Percentiles rank a stretch among this genome's conserved stretches.
phyloP scores from a whole-genome alignment of 2,329 filamentous ascomycete species.

The Colletotrichum tanaceti region DNA sequence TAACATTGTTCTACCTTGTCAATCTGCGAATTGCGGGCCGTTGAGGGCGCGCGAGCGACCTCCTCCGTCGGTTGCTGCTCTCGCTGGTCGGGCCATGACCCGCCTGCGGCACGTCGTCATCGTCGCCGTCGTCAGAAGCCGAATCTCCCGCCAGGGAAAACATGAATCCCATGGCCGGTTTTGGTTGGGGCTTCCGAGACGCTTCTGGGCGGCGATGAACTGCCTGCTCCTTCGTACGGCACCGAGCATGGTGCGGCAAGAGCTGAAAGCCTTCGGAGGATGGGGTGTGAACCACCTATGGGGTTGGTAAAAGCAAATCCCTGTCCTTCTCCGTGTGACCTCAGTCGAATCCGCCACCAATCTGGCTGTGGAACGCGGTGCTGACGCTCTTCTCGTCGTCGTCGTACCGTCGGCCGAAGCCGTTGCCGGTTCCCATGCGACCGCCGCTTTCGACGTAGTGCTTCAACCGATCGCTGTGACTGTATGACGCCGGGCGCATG shows the following conservation, averaged over 20 bases:
- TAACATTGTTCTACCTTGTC: conserved; percentile 33
- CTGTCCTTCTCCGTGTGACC: conserved; percentile 39
- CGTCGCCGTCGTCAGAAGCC: conserved; percentile 29
- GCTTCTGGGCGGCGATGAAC: conserved; percentile 26
- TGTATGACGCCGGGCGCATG: conserved; percentile 70
- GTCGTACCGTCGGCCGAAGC: conserved; percentile 74
- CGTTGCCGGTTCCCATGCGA: conserved; percentile 72
- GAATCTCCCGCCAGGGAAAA: conserved; percentile 2
- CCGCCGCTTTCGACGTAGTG: conserved; percentile 91
- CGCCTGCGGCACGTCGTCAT: conserved; percentile 38
- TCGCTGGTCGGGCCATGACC: conserved; percentile 40
- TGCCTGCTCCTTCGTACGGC: conserved; percentile 36
- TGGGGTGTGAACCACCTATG: conserved; percentile 36
- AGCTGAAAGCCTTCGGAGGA: conserved; percentile 35
- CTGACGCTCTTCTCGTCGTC: conserved; percentile 97
- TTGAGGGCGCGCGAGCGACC: conserved; percentile 37
- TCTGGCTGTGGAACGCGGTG: conserved; percentile 95
- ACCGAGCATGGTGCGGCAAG: conserved; percentile 40
- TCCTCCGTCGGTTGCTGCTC: conserved; percentile 38
- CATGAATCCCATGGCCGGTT: conserved; percentile 4
- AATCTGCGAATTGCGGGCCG: conserved; percentile 37
- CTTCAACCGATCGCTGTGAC: conserved; percentile 90
- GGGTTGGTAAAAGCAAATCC: conserved; percentile 34
- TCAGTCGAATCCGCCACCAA: conserved; percentile 74
- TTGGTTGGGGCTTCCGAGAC: conserved; percentile 11